phyloP scores from a whole-genome alignment of 2,329 filamentous ascomycete genomes.

The Beauveria sp. region DNA sequence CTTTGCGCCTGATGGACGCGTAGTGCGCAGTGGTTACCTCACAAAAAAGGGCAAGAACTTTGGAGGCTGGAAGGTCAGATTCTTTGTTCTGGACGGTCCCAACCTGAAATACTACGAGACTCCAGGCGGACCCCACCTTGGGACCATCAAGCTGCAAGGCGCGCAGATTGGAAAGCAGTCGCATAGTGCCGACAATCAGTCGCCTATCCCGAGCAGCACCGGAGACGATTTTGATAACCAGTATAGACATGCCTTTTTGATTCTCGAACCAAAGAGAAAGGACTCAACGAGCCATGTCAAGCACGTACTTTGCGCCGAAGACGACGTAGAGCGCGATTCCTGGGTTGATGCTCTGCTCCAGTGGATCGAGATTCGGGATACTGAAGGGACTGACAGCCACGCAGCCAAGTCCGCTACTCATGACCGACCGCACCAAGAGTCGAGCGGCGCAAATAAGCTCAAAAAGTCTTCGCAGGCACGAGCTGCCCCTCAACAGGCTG shows the following conservation, averaged over 20 bases:
- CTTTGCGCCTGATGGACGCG: constrained; percentile 55
- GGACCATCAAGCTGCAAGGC: constrained; percentile 83
- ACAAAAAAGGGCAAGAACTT: constrained; percentile 98
- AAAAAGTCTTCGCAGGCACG: constrained; percentile 27
- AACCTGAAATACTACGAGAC: constrained; percentile 82
- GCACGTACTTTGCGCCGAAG: constrained; percentile 93
- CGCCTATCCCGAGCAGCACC: constrained; percentile 45
- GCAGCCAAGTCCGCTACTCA: constrained; percentile 26
- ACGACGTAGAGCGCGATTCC: constrained; percentile 80
- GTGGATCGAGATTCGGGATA: constrained; percentile 73
- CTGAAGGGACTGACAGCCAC: constrained; percentile 38
- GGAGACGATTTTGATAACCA: constrained; percentile 83
- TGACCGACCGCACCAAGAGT: constrained; percentile 27
- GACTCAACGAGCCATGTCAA: constrained; percentile 82
- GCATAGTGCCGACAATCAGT: constrained; percentile 38
- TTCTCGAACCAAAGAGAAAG: constrained; percentile 93
- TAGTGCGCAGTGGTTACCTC: constrained; percentile 78
- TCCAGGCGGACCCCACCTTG: constrained; percentile 81
- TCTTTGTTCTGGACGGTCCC: constrained; percentile 54
- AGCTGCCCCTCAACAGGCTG: constrained; percentile 26
- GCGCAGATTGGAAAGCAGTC: constrained; percentile 94
- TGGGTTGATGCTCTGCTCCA: constrained; percentile 89
- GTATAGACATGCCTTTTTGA: constrained; percentile 91
- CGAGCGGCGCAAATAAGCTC: constrained; percentile 16
- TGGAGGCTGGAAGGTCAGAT: constrained; percentile 89